These are phyloP conservation scores for Lasiosphaeria hispida DNA, from an alignment of 495 filamentous ascomycete species.

Conservation along the genomic window DNA sequence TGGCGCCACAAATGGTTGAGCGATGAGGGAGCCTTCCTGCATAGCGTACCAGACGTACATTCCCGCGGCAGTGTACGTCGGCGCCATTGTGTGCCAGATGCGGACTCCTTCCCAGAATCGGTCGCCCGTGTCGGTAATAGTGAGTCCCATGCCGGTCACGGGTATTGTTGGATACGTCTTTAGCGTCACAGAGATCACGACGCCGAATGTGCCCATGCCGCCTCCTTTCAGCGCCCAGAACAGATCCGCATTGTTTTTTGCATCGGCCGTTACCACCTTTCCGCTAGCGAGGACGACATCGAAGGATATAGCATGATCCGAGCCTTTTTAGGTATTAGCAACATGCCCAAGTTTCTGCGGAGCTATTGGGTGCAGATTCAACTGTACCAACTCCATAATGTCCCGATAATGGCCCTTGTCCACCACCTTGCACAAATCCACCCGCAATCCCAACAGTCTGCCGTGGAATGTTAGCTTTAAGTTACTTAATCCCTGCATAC, in stretches of 20 bases:
- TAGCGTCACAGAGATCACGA: slow-evolving; percentile 47
- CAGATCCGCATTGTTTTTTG: slow-evolving; percentile 49
- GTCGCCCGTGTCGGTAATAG: slow-evolving; percentile 23
- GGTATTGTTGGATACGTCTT: slow-evolving; percentile 32
- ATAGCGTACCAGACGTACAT: slow-evolving; percentile 38
- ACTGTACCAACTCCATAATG: slow-evolving; percentile 52
- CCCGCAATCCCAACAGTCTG: slow-evolving; percentile 46
- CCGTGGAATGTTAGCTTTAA: neutral
- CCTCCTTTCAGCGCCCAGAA: slow-evolving; percentile 64
- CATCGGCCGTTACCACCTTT: slow-evolving; percentile 46
- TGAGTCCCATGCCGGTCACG: slow-evolving; percentile 27
- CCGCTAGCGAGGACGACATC: slow-evolving; percentile 49
- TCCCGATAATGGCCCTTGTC: slow-evolving; percentile 52
- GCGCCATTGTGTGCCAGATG: slow-evolving; percentile 39
- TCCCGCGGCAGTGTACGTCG: slow-evolving; percentile 35
- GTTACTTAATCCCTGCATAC: no score
- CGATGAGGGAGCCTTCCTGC: slow-evolving; percentile 8
- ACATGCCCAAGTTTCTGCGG: slow-evolving; percentile 23
- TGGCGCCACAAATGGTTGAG: slow-evolving; percentile 33
- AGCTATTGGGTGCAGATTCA: slow-evolving; percentile 50
- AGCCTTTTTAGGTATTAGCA: slow-evolving; percentile 54
- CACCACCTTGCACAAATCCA: slow-evolving; percentile 56
- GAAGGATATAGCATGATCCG: slow-evolving; percentile 51
- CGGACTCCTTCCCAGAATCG: slow-evolving; percentile 48
- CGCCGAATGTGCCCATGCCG: slow-evolving; percentile 54